Conservation (phyloP, 148 eudicot genomes). For the Dianthus caryophyllus region DNA sequence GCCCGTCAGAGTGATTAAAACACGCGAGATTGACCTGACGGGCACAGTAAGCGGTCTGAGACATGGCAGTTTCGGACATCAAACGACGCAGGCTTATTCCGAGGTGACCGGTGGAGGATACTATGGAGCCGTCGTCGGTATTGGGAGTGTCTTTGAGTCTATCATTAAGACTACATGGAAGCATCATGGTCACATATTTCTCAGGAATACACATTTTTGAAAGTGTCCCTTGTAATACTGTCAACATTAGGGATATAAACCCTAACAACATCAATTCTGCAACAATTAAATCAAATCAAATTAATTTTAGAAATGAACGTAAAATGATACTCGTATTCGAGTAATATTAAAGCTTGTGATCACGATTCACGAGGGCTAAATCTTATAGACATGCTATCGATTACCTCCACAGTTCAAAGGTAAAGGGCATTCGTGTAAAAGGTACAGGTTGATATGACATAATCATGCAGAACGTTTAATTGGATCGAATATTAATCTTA, state of each 20-base stretch:
- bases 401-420: too few species aligned
- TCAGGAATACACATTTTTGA: conserved; percentile 58
- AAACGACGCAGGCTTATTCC: conserved; percentile 33
- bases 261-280: conserved; percentile 97
- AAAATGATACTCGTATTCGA: too few species aligned
- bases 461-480: too few species aligned
- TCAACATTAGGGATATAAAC: conserved; percentile 74
- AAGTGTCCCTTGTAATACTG: conserved; percentile 68
- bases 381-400: too few species aligned
- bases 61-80: conserved; percentile 24
- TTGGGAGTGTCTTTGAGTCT: background rate
- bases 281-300: background rate
- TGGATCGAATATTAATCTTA: too few species aligned
- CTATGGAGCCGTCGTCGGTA: background rate
- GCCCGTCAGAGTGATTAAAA: too few species aligned
- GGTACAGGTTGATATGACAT: too few species aligned
- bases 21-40: conserved; percentile 24
- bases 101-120: conserved; percentile 12
- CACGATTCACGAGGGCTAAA: too few species aligned
- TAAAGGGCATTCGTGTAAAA: too few species aligned
- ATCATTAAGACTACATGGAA: conserved; percentile 51
- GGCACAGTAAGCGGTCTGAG: conserved; percentile 38
- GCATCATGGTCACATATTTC: conserved; percentile 38
- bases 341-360: too few species aligned
- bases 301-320: too few species aligned